phyloP scores from a whole-genome alignment of 2,329 filamentous ascomycete species.

The Monosporascus cannonballus region DNA sequence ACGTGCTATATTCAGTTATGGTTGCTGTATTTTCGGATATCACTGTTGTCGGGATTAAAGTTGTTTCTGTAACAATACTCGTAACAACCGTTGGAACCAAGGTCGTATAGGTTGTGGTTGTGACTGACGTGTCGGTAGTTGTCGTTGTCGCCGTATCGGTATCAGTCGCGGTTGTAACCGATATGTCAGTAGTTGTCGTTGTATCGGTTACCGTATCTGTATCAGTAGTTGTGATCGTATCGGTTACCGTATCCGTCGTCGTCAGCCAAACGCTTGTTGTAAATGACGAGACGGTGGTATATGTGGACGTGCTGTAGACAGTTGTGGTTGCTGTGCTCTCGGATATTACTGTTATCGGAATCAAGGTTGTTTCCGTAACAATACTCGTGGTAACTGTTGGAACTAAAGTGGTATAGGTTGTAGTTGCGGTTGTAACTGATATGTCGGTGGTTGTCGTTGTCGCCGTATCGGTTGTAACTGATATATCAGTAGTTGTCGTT shows the following conservation, averaged over 20 bases:
- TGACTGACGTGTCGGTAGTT: constrained; percentile 8
- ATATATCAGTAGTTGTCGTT: constrained; percentile 1
- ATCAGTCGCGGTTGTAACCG: constrained; percentile 1
- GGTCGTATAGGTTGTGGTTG: constrained; percentile 13
- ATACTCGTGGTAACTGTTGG: constrained; percentile 13
- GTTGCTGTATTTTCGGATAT: constrained; percentile 13
- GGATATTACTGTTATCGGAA: constrained; percentile 18
- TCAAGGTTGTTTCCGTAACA: constrained; percentile 13
- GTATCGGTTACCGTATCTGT: too few species aligned
- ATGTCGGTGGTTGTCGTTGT: not conserved
- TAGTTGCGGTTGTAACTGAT: constrained; percentile 1
- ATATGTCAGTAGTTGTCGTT: constrained; percentile 1
- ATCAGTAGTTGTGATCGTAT: too few species aligned
- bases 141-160: constrained; percentile 4
- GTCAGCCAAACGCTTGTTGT: constrained; percentile 14
- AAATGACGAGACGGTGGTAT: constrained; percentile 13
- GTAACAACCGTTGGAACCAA: constrained; percentile 16
- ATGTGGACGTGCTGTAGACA: constrained; percentile 15
- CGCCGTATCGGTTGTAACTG: not conserved
- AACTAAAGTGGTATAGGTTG: not conserved
- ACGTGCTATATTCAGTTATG: constrained; percentile 16
- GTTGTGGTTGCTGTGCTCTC: constrained; percentile 14
- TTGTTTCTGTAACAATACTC: constrained; percentile 13
- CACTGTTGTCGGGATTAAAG: constrained; percentile 17
- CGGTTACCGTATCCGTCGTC: constrained; percentile 1